A percentile compares a stretch with the other conserved stretches of the same genome.
Evolutionary conservation across 176 grass and related monocot genomes (phyloP).

Genomic region (Eremochloa ophiuroides): DNA sequence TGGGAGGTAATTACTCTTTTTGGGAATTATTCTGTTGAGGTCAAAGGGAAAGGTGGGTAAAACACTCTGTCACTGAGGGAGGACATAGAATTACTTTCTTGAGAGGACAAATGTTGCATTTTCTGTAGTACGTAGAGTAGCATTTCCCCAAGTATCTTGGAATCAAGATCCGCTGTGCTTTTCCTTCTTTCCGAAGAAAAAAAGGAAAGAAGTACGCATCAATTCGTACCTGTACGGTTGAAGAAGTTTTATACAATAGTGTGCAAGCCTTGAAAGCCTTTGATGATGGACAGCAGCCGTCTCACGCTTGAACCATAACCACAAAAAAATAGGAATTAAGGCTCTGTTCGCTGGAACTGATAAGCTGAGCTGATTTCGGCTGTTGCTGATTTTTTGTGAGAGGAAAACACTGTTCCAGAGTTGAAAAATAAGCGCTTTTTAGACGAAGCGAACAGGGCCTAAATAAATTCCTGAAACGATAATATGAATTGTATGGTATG

Average conservation of each 20-base stretch:
- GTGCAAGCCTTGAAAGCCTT: not conserved
- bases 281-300: not conserved
- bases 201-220: not conserved
- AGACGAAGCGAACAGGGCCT: no score
- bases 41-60: not conserved
- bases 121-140: not conserved
- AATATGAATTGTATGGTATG: no score
- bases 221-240: not conserved
- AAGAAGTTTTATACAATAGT: not conserved
- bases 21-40: not conserved
- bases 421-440: no score
- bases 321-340: not conserved
- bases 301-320: not conserved
- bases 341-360: no score
- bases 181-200: conserved; percentile 4
- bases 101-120: not conserved
- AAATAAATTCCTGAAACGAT: no score
- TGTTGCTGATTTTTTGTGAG: no score
- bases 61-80: not conserved
- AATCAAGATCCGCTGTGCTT: not conserved
- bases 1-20: not conserved
- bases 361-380: no score
- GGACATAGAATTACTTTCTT: not conserved
- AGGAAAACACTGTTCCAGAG: no score
- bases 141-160: not conserved